Evolutionary conservation across 2,329 filamentous ascomycete genomes (phyloP), one percentile per base, ranked within the genome.

Genomic region (Bipolaris gigantea): DNA sequence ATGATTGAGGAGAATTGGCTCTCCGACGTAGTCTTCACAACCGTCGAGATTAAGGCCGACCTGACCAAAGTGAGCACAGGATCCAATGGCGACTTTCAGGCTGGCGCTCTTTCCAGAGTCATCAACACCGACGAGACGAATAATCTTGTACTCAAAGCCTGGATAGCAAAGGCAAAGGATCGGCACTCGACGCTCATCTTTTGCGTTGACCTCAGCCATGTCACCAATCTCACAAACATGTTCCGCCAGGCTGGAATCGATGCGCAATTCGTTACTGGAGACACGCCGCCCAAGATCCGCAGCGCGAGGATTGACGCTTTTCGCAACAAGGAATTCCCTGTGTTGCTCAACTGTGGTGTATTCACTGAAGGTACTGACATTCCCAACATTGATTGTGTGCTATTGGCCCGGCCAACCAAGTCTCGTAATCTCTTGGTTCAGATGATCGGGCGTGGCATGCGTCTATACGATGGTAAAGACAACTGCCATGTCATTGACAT

Each of bases 351-450:
- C 71, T 97, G 94, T 69, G 92, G 92, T 8, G 89, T 99, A 36
- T 97, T 96, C 68, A 97, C 93, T 0, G 94, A 99, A 77, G 94
- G 94, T 2, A 99, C 94, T 0, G 94, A 99, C 68, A 96, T 99
- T 30, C 94, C 95, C 5, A 97, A 96, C 71, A 90, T 99, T 61
- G 94, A 99, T 76, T 97, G 94, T 69, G 85, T 99, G 21, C 71
- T 99, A 8, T 81, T 99, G 8, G 92, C 89, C 3, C 81, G 94
- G 21, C 94, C 94, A 0, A 99, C 94, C 1, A 87, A 88, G 63
- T 97, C 94, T 15, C 86, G 89, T n/a, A 97, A 97, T 64, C 79
- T 99, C 2, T 83, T 99, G 1, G 86, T 97, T 0, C 94, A 99
- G 75, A 99, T 99, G 94, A 96, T 99, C 57, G 94, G 94, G 0